These are phyloP conservation scores for Nothophaeocryptopus gaeumannii DNA, from an alignment of 2,329 filamentous ascomycete genomes.

Conservation along the genomic window DNA sequence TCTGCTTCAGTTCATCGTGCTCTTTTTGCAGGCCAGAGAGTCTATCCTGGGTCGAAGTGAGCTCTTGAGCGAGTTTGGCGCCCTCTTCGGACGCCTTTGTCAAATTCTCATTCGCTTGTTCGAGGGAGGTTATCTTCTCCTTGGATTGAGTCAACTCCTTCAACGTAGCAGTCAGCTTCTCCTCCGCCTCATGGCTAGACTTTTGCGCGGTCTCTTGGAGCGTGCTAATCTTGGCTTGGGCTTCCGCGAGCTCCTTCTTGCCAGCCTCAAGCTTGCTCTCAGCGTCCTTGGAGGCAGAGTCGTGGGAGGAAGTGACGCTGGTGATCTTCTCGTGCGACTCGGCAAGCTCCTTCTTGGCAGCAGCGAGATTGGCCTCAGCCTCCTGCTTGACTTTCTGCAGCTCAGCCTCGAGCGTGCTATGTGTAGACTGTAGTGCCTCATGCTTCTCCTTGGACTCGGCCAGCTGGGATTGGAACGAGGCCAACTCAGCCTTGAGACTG, in stretches of 20 bases:
- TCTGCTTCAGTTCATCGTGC: constrained; percentile 21
- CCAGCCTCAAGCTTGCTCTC: constrained; percentile 14
- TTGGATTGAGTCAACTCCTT: constrained; percentile 19
- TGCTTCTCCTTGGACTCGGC: constrained; percentile 12
- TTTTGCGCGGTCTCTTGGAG: constrained; percentile 12
- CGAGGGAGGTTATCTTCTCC: constrained; percentile 18
- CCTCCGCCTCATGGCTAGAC: constrained; percentile 9
- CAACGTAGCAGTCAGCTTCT: constrained; percentile 11
- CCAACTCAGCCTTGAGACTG: constrained; percentile 15
- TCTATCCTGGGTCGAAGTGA: constrained; percentile 16
- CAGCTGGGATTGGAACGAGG: constrained; percentile 15
- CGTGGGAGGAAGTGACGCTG: constrained; percentile 10
- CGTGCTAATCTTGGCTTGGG: constrained; percentile 16
- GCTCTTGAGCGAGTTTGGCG: constrained; percentile 16
- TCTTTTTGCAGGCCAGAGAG: constrained; percentile 17
- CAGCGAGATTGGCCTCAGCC: constrained; percentile 12
- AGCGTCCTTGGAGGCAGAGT: constrained; percentile 15
- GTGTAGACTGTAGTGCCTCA: constrained; percentile 10
- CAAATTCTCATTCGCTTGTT: constrained; percentile 17
- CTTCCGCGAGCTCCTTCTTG: constrained; percentile 17
- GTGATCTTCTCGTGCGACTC: constrained; percentile 14
- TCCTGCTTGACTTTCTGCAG: constrained; percentile 15
- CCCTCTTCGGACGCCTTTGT: constrained; percentile 19
- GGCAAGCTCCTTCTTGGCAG: constrained; percentile 16
- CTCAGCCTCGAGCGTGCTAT: constrained; percentile 12